These are phyloP conservation scores for Xylariaceae sp. DNA, from an alignment of 2,329 filamentous ascomycete species.

Conservation along the genomic window DNA sequence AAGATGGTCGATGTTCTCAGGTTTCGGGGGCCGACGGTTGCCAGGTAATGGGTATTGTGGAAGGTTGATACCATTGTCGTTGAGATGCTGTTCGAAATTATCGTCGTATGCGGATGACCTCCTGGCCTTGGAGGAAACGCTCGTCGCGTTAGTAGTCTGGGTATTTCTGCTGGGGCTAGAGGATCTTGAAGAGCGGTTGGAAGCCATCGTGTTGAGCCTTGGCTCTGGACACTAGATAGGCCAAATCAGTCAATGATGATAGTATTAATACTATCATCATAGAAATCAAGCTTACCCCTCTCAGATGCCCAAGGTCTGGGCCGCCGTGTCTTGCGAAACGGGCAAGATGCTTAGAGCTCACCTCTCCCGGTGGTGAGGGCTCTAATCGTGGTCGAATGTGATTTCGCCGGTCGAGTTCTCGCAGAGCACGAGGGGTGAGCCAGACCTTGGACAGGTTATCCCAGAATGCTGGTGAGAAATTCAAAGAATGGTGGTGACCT, in stretches of 20 bases:
- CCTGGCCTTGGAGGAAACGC: neutral
- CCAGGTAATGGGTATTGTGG: neutral
- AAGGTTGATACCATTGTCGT: conserved; percentile 36
- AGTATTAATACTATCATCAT: neutral
- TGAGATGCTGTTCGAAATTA: conserved; percentile 39
- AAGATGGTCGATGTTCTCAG: conserved; percentile 8
- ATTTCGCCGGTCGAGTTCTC: conserved; percentile 40
- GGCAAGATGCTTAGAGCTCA: conserved; percentile 17
- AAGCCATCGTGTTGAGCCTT: neutral
- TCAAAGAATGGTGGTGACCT: neutral
- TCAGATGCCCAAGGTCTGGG: conserved; percentile 44
- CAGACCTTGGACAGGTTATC: conserved; percentile 39
- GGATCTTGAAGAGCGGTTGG: neutral
- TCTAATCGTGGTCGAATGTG: neutral
- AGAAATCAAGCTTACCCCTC: conserved; percentile 38
- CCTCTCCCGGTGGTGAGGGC: neutral
- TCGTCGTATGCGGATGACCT: conserved; percentile 38
- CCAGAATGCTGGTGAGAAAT: conserved; percentile 34
- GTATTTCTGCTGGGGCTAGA: neutral
- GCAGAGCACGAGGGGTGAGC: conserved; percentile 37
- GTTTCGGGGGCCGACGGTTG: neutral
- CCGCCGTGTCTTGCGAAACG: conserved; percentile 44
- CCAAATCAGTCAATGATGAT: neutral
- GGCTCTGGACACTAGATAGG: conserved; percentile 4
- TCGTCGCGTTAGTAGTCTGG: neutral